Conservation (phyloP, 208 protist genomes). For the Endotrypanum monterogeii region DNA sequence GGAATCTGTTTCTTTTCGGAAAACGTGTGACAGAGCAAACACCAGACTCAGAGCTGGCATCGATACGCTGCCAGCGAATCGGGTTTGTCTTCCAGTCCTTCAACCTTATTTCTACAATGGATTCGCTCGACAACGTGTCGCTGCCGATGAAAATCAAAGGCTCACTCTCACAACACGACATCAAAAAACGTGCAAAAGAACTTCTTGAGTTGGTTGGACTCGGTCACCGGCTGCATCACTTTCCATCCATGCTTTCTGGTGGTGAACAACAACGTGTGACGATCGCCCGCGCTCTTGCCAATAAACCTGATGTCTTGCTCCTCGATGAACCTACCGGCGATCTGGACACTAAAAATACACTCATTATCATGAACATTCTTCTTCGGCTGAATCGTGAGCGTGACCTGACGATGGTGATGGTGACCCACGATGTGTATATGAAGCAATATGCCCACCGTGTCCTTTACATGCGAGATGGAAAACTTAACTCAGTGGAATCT, state of each 20-base stretch:
- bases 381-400: conserved; percentile 86
- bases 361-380: conserved; percentile 94
- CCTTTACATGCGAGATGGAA: conserved; percentile 96
- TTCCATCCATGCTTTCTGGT: conserved; percentile 94
- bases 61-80: conserved; percentile 65
- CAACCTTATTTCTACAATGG: conserved; percentile 95
- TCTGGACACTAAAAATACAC: conserved; percentile 96
- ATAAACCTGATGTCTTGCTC: conserved; percentile 93
- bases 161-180: conserved; percentile 45
- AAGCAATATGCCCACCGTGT: conserved; percentile 94
- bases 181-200: conserved; percentile 64
- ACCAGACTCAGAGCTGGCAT: conserved; percentile 69
- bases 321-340: conserved; percentile 97
- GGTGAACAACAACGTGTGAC: conserved; percentile 97
- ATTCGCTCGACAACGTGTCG: conserved; percentile 94
- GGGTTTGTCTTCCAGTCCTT: conserved; percentile 98
- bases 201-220: conserved; percentile 92
- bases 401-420: conserved; percentile 97
- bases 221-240: conserved; percentile 85
- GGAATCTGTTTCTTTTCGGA: conserved; percentile 91
- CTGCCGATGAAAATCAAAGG: conserved; percentile 96
- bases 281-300: conserved; percentile 95
- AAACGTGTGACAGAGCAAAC: conserved; percentile 77
- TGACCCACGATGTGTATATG: conserved; percentile 97
- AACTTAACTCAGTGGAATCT: conserved; percentile 73